phyloP scores from a whole-genome alignment of 2,329 filamentous ascomycete species.

The Sarocladiaceae sp. region DNA sequence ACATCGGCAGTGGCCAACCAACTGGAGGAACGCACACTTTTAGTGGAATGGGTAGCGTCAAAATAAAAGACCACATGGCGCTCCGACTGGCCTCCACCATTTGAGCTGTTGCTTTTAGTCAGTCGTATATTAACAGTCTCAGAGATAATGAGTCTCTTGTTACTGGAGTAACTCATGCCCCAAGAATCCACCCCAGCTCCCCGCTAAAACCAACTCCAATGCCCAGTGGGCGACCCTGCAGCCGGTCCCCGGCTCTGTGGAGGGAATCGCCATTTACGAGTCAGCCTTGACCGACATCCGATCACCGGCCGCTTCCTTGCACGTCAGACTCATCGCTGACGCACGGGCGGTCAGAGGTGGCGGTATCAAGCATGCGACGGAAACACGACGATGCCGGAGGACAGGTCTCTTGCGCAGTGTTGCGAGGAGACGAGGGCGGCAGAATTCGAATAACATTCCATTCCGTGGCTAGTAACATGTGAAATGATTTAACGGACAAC shows the following conservation, averaged over 20 bases:
- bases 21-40: no score
- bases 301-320: neutral
- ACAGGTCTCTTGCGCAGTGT: no score
- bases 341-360: neutral
- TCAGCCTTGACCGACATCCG: constrained; percentile 10
- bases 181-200: neutral
- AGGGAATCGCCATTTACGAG: constrained; percentile 8
- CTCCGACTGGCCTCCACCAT: neutral
- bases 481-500: constrained; percentile 4
- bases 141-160: neutral
- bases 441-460: neutral
- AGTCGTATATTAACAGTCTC: constrained; percentile 4
- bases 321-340: neutral
- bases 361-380: no score
- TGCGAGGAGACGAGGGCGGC: no score
- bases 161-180: constrained; percentile 8
- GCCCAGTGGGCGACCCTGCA: neutral
- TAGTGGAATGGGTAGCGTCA: no score
- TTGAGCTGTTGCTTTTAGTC: neutral
- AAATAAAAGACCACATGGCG: neutral
- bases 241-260: constrained; percentile 1
- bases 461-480: neutral
- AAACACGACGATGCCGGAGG: no score
- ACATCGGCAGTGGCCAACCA: no score
- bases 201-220: neutral